A percentile compares a stretch with the other conserved stretches of the same genome.
Evolutionary conservation across 371 early-diverging fungal genomes (phyloP).

Genomic region (Vittaforma corneae): DNA sequence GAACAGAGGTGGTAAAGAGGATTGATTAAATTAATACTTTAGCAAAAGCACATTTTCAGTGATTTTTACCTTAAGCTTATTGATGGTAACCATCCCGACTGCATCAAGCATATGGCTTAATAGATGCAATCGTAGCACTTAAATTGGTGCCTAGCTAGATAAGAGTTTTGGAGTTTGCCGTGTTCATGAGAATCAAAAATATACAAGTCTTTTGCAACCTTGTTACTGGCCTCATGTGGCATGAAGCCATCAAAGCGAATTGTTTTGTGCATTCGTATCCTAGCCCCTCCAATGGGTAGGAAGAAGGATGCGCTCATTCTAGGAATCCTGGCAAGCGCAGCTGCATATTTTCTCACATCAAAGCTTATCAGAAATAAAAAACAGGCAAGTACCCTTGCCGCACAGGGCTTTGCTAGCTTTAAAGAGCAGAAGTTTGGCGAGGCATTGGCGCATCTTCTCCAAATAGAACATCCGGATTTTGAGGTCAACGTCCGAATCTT

Average conservation of each 20-base stretch:
- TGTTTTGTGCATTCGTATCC: too few species aligned
- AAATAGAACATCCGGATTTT: not conserved
- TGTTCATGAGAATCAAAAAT: too few species aligned
- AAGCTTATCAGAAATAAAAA: not conserved
- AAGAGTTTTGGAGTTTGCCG: too few species aligned
- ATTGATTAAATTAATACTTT: not conserved
- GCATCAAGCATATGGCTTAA: not conserved
- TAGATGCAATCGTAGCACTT: too few species aligned
- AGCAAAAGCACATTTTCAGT: not conserved
- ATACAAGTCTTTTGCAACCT: too few species aligned
- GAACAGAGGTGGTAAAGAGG: not conserved
- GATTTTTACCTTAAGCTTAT: not conserved
- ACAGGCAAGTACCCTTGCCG: not conserved
- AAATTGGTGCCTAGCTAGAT: too few species aligned
- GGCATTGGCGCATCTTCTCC: not conserved
- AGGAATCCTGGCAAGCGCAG: not conserved
- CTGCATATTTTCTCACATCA: not conserved
- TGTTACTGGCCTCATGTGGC: too few species aligned
- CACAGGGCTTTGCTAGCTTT: not conserved
- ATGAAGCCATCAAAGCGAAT: too few species aligned
- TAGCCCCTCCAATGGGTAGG: too few species aligned
- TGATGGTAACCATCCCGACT: not conserved
- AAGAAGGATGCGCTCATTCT: not conserved
- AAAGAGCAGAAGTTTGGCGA: not conserved
- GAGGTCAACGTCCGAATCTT: not conserved